These are phyloP conservation scores for Blastobotrys americana DNA, from an alignment of 805 yeast species.

Conservation along the genomic window DNA sequence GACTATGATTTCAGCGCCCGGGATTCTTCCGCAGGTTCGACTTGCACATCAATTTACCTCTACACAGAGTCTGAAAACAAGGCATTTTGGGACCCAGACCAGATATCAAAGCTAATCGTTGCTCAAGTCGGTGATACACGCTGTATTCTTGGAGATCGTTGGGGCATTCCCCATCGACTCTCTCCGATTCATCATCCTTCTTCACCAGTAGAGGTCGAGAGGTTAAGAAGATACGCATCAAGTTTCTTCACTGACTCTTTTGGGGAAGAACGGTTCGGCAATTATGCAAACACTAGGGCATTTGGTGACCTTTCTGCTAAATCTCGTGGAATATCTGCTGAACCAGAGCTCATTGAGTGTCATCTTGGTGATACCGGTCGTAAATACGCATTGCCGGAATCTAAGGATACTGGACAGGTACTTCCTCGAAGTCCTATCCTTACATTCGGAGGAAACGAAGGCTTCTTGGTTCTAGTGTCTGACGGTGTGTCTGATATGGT, in stretches of 20 bases:
- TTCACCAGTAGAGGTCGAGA: slow-evolving; percentile 64
- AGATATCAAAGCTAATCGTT: slow-evolving; percentile 59
- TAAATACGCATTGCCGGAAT: background rate
- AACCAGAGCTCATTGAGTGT: slow-evolving; percentile 75
- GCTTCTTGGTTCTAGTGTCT: slow-evolving; percentile 70
- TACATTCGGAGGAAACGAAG: slow-evolving; percentile 71
- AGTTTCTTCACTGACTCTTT: slow-evolving; percentile 76
- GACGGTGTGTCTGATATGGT: slow-evolving; percentile 83
- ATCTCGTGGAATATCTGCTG: slow-evolving; percentile 79
- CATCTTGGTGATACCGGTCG: slow-evolving; percentile 49
- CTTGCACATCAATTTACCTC: slow-evolving; percentile 59
- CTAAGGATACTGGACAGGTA: background rate
- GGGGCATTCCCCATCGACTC: slow-evolving; percentile 72
- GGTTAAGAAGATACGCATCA: slow-evolving; percentile 59
- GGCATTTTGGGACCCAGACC: slow-evolving; percentile 55
- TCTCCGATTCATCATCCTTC: slow-evolving; percentile 84
- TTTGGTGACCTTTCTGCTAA: slow-evolving; percentile 86
- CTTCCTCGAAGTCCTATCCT: slow-evolving; percentile 27
- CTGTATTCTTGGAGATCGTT: slow-evolving; percentile 73
- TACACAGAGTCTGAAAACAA: slow-evolving; percentile 38
- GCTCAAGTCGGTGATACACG: slow-evolving; percentile 94
- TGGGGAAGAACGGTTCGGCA: slow-evolving; percentile 80
- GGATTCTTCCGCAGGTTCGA: slow-evolving; percentile 50
- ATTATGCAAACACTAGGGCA: slow-evolving; percentile 85
- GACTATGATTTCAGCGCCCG: slow-evolving; percentile 47